Base-by-base conservation (phyloP, 2,329 filamentous ascomycete genomes). In the Hymenoscyphus repandus region DNA sequence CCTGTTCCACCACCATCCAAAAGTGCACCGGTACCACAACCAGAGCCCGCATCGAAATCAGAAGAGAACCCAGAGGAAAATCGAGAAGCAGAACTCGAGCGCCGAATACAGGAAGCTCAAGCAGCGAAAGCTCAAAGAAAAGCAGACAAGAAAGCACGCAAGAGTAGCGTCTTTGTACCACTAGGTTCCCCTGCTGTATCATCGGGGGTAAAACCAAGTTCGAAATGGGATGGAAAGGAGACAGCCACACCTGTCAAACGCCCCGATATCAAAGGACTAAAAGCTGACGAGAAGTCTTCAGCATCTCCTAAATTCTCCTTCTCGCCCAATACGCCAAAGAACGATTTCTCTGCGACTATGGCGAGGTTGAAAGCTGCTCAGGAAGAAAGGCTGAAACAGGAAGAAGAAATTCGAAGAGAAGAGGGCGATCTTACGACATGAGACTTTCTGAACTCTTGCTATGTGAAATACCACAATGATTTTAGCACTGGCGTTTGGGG, bases 341-440 rank as follows among this genome's bases (percentile, higher is more conserved):
- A 58, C 37, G 63, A 66, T 46, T 65, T 66, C 51, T 61, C 70
- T 32, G 62, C 68, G 42, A 81, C 76, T 1, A 72, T 82, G 68
- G 81, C 77, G 53, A 72, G 78, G 50, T 57, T 83, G 37, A 76
- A 77, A 56, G 79, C 75, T 50, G 78, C 78, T 20, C 78, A 82
- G 63, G 74, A 71, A 50, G 72, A 70, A 58, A 70, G 71, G 31
- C 55, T 78, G 12, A 77, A 78, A 54, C 54, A 78, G 11, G 77
- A 78, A 54, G 77, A 79, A 47, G 72, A 82, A 55, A 71, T 78
- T 49, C 63, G 69, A 39, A 71, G 70, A 58, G 44, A 73, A 54
- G 76, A 78, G 45, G 64, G 66, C 38, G 71, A 74, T 50, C 69
- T 66, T 5, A 70, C 68, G 3, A 66, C 55, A 56, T 66, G 38